Percentiles rank a stretch among this genome's conserved stretches.
phyloP scores from a whole-genome alignment of 768 basidiomycete genomes.

The Boletus huronensis region DNA sequence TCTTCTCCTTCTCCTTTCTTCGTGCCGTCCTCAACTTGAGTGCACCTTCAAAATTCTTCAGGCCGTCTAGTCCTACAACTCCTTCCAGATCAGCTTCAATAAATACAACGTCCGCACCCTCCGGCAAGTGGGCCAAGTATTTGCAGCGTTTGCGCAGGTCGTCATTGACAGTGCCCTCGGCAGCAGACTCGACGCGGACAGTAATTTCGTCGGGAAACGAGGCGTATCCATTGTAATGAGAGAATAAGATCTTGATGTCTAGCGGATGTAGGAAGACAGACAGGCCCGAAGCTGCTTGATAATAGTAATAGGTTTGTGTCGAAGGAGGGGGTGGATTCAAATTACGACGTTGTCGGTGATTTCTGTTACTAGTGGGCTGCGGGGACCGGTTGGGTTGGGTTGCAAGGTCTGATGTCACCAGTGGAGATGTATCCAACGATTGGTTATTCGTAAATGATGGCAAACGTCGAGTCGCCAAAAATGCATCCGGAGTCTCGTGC shows the following conservation, averaged over 20 bases:
- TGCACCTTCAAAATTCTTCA: conserved; percentile 81
- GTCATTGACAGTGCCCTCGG: conserved; percentile 83
- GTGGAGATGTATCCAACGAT: neutral
- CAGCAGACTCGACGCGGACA: conserved; percentile 72
- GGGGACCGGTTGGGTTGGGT: conserved; percentile 5
- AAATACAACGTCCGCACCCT: conserved; percentile 91
- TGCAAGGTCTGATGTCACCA: conserved; percentile 4
- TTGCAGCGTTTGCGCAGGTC: conserved; percentile 94
- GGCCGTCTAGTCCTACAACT: conserved; percentile 71
- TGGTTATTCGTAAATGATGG: conserved; percentile 12
- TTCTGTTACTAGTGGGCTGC: conserved; percentile 33
- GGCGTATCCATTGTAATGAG: conserved; percentile 77
- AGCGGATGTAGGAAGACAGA: conserved; percentile 93
- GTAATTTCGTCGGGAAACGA: conserved; percentile 81
- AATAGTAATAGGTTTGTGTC: conserved; percentile 91
- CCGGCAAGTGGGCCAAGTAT: conserved; percentile 89
- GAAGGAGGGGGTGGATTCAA: conserved; percentile 84
- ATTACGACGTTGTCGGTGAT: conserved; percentile 65
- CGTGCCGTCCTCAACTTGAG: conserved; percentile 70
- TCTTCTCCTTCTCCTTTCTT: conserved; percentile 77
- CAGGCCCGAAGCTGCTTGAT: conserved; percentile 89
- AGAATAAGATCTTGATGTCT: conserved; percentile 88
- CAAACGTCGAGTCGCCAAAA: conserved; percentile 45
- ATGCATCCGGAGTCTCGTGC: conserved; percentile 55
- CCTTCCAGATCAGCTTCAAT: conserved; percentile 80